phyloP scores from a whole-genome alignment of 2,329 filamentous ascomycete species.

The Sordariomycetes sp. region DNA sequence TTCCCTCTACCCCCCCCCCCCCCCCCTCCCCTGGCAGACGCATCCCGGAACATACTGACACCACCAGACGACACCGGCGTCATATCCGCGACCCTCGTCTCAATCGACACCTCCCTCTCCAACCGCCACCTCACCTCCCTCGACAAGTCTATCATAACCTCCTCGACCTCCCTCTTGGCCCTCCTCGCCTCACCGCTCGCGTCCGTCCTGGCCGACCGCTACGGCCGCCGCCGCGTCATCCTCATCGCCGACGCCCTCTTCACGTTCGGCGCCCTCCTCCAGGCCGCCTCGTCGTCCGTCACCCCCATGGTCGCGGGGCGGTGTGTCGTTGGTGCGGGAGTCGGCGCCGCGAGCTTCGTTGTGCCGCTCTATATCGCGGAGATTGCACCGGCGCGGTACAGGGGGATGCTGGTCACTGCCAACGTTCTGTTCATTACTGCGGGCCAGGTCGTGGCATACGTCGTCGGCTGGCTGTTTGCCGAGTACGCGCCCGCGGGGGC shows the following conservation, averaged over 20 bases:
- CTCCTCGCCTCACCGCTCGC: conserved; percentile 50
- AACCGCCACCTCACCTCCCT: conserved; percentile 41
- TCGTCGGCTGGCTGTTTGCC: conserved; percentile 66
- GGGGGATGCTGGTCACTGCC: conserved; percentile 72
- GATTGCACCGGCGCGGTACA: conserved; percentile 59
- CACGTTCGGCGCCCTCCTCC: conserved; percentile 50
- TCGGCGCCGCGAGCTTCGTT: conserved; percentile 69
- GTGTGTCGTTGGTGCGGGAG: conserved; percentile 56
- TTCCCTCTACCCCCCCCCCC: too few species aligned
- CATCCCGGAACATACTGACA: neutral
- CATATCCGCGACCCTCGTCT: conserved; percentile 55
- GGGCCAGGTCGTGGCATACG: conserved; percentile 80
- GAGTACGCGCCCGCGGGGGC: conserved; percentile 32
- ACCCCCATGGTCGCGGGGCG: conserved; percentile 53
- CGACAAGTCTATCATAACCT: conserved; percentile 59
- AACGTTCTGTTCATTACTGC: conserved; percentile 73
- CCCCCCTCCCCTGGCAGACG: neutral
- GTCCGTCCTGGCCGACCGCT: conserved; percentile 46
- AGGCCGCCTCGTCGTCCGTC: conserved; percentile 47
- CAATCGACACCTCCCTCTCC: conserved; percentile 46
- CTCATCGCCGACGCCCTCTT: conserved; percentile 55
- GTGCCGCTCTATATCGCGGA: conserved; percentile 84
- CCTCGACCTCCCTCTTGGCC: conserved; percentile 54
- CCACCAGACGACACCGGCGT: conserved; percentile 50
- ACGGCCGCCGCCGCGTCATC: conserved; percentile 50